phyloP scores from a whole-genome alignment of 1,284 basidiomycete genomes.

The Cutaneotrichosporon cutaneum region DNA sequence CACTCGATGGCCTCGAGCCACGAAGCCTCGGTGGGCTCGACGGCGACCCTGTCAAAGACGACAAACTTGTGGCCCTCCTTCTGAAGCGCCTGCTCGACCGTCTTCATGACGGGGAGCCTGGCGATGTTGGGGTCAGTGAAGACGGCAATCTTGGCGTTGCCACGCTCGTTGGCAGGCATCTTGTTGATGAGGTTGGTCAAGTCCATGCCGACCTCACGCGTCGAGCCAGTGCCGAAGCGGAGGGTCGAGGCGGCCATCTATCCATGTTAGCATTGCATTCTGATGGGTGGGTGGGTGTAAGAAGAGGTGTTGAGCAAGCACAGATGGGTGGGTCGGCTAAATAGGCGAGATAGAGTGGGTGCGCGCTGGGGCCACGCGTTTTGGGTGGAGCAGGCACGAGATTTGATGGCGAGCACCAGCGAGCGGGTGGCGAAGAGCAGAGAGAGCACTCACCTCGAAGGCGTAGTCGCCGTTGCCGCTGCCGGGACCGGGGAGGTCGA shows the following conservation, averaged over 20 bases:
- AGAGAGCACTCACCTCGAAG: slow-evolving; percentile 69
- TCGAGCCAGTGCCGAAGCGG: slow-evolving; percentile 84
- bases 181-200: slow-evolving; percentile 39
- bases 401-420: not conserved
- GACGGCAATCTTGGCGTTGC: slow-evolving; percentile 71
- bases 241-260: slow-evolving; percentile 88
- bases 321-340: slow-evolving; percentile 5
- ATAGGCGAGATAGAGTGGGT: not conserved
- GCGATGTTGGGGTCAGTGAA: slow-evolving; percentile 88
- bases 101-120: slow-evolving; percentile 77
- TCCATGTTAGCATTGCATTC: slow-evolving; percentile 13
- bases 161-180: slow-evolving; percentile 33
- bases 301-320: not conserved
- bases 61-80: slow-evolving; percentile 61
- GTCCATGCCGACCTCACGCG: slow-evolving; percentile 73
- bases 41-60: slow-evolving; percentile 77
- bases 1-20: slow-evolving; percentile 75
- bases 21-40: slow-evolving; percentile 84
- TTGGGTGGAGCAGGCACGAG: slow-evolving; percentile 7
- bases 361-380: not conserved
- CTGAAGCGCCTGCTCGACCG: slow-evolving; percentile 53
- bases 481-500: slow-evolving; percentile 58
- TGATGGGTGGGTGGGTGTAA: not conserved
- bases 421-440: not conserved
- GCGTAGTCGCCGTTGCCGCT: slow-evolving; percentile 81